Base-by-base conservation (phyloP, 306 rosid genomes). In the Glycyrrhiza uralensis region DNA sequence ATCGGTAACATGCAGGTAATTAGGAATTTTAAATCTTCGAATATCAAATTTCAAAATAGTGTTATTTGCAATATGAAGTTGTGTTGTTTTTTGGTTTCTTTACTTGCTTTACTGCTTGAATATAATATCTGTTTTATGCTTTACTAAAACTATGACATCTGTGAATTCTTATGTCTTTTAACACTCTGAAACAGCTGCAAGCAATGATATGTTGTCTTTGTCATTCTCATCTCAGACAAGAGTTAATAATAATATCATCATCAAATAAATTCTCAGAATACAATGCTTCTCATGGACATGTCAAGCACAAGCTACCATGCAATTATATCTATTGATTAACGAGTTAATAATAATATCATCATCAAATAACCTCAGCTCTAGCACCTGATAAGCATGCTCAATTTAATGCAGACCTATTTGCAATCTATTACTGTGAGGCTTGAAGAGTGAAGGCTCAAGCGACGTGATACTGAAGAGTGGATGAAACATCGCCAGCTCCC, bases 1-100 rank as follows among this genome's bases (percentile, higher is more conserved):
- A 93, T 93, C 41, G 98, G 98, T 66, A 93, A 93, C 76, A 91
- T 93, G 98, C 98, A 93, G 98, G 98, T 87, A 84, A 5, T 30
- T 18, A 50, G 15, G 18, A 60, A 55, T 59, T 67, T 50, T 12
- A 39, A 11, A 63, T 20, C 69, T 72, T 72, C 10, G 10, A 42
- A 23, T 3, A 3, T 50, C 14, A 23, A 50, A 10, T 47, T n/a
- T 59, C 20, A 17, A 69, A 68, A 57, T 55, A 10, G 18, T 19
- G 8, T 46, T 22, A 9, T 46, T 58, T 51, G 5, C 55, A 20
- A 30, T 24, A 28, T 7, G 8, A 23, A 45, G 7, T 33, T 33
- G 1, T 47, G 39, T n/a, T 61, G 29, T 26, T 49, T 68, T 59
- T 35, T 14, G 0, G 51, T 36, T 35, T 69, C 49, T 41, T 50